phyloP scores from a whole-genome alignment of 176 grass and related monocot genomes.

The Thinopyrum elongatum region DNA sequence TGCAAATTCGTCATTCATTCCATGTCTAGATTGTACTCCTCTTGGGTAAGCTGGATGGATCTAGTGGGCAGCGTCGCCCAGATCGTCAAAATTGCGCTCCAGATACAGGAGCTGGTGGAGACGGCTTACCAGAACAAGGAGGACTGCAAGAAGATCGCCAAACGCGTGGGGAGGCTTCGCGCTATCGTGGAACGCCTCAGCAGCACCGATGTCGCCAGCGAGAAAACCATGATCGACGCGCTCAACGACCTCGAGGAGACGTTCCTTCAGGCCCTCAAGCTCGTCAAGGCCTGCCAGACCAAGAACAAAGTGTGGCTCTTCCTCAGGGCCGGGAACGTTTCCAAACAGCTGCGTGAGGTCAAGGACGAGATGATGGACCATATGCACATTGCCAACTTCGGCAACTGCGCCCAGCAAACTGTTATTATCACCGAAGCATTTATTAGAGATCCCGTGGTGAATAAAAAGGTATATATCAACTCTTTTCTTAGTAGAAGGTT shows the following conservation, averaged over 20 bases:
- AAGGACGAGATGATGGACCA: background rate
- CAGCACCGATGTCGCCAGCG: background rate
- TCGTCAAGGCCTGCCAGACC: background rate
- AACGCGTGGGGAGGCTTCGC: background rate
- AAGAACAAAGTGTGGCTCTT: background rate
- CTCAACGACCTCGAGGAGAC: background rate
- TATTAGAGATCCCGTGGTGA: background rate
- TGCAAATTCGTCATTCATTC: background rate
- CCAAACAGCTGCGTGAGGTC: background rate
- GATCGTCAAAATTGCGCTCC: background rate
- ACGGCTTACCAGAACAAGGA: background rate
- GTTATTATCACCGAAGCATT: background rate
- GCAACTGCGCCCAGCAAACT: background rate
- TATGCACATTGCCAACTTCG: background rate
- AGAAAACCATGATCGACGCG: background rate
- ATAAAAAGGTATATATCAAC: background rate
- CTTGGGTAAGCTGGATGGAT: background rate
- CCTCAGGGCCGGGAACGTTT: background rate
- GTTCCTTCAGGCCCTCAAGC: background rate
- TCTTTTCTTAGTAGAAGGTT: too few relatives aligned
- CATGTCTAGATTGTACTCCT: background rate
- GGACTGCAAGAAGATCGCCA: background rate
- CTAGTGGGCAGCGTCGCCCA: background rate
- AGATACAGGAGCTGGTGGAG: background rate
- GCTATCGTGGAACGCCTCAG: background rate